phyloP scores from a whole-genome alignment of 2,329 filamentous ascomycete species.

The Macrophomina phaseolina region DNA sequence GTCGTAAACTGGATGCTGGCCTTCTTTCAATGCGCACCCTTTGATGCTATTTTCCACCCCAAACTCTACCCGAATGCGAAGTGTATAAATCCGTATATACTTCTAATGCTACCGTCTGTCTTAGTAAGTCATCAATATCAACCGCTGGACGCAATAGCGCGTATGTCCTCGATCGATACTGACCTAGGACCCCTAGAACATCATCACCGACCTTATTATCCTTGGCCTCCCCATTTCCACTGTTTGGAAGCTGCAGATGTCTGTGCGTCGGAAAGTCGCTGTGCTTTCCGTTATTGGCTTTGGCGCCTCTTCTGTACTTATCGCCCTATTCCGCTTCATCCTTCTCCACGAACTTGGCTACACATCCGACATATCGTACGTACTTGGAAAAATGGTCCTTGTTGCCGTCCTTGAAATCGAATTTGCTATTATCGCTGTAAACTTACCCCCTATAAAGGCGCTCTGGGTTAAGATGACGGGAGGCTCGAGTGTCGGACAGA shows the following conservation, averaged over 20 bases:
- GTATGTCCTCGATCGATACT: not conserved
- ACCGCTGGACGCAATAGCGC: not conserved
- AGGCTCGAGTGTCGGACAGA: no score
- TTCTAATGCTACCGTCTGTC: conserved; percentile 34
- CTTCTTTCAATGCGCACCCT: conserved; percentile 40
- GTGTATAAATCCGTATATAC: conserved; percentile 38
- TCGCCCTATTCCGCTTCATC: conserved; percentile 33
- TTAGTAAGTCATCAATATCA: conserved; percentile 30
- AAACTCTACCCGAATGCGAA: conserved; percentile 34
- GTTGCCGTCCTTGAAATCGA: conserved; percentile 41
- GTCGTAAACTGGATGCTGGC: conserved; percentile 38
- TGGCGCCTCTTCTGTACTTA: conserved; percentile 38
- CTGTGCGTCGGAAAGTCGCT: not conserved
- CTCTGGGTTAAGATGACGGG: conserved; percentile 31
- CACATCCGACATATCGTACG: conserved; percentile 36
- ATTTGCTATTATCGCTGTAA: conserved; percentile 41
- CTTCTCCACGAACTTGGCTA: conserved; percentile 35
- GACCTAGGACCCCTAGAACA: conserved; percentile 30
- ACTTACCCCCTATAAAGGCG: conserved; percentile 41
- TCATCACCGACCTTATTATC: not conserved
- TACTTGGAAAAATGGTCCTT: conserved; percentile 42
- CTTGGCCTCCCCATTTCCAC: not conserved
- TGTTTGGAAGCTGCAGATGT: conserved; percentile 1
- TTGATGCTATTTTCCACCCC: conserved; percentile 39
- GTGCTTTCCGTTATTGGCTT: conserved; percentile 29